Evolutionary conservation across 2,329 filamentous ascomycete genomes (phyloP), one percentile per base, ranked within the genome.

Genomic region (Simplicillium sp.): DNA sequence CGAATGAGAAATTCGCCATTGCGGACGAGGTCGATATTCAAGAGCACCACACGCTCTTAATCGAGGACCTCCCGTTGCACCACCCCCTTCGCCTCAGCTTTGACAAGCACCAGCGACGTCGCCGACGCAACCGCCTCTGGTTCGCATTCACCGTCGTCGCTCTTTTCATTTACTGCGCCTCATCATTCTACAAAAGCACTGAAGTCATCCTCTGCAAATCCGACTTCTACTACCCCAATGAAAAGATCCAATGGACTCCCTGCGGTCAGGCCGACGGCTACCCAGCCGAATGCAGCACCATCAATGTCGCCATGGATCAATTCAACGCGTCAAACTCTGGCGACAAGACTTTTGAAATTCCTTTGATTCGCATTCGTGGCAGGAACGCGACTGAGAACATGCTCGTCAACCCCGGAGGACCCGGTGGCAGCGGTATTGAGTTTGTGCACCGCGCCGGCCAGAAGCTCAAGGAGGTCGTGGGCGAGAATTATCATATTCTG

Each of bases 361-460:
- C 69, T 4, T 50, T 73, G 3, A 58, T 68, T 14, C 64, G 69
- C 14, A 44, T 68, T 41, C 61, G 67, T 16, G 64, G 61, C 17
- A 54, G 53, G 29, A 60, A 65, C n/a, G 61, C 64, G 9, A 67
- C 61, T 9, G 54, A 59, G 36, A 68, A 67, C 40, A 49, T 73
- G 16, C 48, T 73, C 1, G 51, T 70, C 15, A 71, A 71, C 46
- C 67, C 68, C 0, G 69, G 69, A 32, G 70, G 70, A 0, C 70
- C 70, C 0, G 70, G 68, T 9, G 67, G 53, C 15, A 64, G 64
- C 37, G 68, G 68, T 3, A 48, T 64, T n/a, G 48, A 54, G 4
- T 60, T 65, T 29, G 37, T 71, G 2, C 50, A 59, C 25, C 50
- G 57, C 11, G 44, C 47, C 6, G 67, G 65, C n/a, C 54, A 57